A percentile compares a stretch with the other conserved stretches of the same genome.
These are phyloP conservation scores for Tausonia pullulans DNA, from an alignment of 1,284 basidiomycete genomes.

Conservation along the genomic window DNA sequence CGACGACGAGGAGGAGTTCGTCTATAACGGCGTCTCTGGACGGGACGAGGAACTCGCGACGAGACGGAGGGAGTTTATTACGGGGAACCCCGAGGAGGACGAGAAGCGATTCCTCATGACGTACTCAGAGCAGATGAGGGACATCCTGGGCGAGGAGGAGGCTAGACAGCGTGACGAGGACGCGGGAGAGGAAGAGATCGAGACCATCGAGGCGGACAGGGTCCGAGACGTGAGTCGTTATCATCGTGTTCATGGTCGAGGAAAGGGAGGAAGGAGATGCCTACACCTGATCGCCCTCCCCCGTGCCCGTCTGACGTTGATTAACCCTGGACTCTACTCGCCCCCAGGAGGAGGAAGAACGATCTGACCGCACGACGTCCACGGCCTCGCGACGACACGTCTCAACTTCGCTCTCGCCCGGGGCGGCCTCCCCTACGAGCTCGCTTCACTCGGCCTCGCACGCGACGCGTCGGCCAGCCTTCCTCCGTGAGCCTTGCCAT, in stretches of 20 bases:
- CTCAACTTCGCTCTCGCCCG: constrained; percentile 21
- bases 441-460: constrained; percentile 11
- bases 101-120: not conserved
- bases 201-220: not conserved
- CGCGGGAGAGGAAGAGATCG: constrained; percentile 1
- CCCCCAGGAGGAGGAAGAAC: constrained; percentile 33
- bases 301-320: constrained; percentile 15
- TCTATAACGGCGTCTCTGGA: not conserved
- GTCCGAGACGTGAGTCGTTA: not conserved
- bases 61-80: not conserved
- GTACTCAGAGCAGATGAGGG: constrained; percentile 6
- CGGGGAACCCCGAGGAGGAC: not conserved
- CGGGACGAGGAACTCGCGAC: not conserved
- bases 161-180: constrained; percentile 25
- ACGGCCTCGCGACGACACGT: constrained; percentile 30
- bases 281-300: not conserved
- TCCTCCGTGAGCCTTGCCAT: constrained; percentile 17
- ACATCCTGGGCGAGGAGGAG: constrained; percentile 20
- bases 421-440: constrained; percentile 9
- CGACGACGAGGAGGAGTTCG: not conserved
- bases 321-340: not conserved
- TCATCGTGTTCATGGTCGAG: not conserved
- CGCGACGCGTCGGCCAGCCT: constrained; percentile 11
- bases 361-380: constrained; percentile 40
- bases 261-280: no score